Base-by-base conservation (phyloP, 179 eudicot species). In the Camellia oleifera region DNA sequence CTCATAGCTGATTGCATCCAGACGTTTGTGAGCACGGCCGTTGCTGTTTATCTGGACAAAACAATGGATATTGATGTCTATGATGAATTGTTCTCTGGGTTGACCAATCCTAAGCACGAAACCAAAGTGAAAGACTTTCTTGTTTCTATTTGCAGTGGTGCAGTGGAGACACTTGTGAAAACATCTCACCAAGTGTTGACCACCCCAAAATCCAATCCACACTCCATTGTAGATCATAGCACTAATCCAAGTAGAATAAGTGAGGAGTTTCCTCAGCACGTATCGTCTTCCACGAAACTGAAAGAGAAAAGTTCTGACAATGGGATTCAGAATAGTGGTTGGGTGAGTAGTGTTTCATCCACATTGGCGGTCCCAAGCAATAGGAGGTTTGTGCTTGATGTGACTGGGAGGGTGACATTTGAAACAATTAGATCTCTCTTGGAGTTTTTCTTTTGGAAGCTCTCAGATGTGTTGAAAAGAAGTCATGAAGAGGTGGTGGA, bases 111-210 rank as follows among this genome's bases (percentile, higher is more conserved):
- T 4, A 94, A 83, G 61, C 94, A 92, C 83, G 89, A 91, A 74
- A 81, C 68, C 61, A 84, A 87, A 40, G 79, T 86, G 74, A 84
- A 75, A 32, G 95, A 92, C 42, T 72, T 92, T 78, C 67, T 94
- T 54, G 92, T 90, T 75, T 87, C 91, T 20, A 79, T 92, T 66
- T 91, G 92, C 80, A 92, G 89, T 79, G 91, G 93, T 44, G 94
- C 93, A 20, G 94, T 94, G 12, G 94, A 94, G 77, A 94, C 95
- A 5, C 87, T 92, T 7, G 87, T 94, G 7, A 92, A 87, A 88
- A 94, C 98, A 17, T 90, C 97, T 80, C 97, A 92, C 77, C 88
- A 89, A 73, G 97, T 91, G 62, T 69, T 94, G 72, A 90, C 93
- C 23, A 64, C 81, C 50, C 78, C 90, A 61, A 81, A 80, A 73